Conservation (phyloP, 768 basidiomycete genomes). For the Lactarius vividus region DNA sequence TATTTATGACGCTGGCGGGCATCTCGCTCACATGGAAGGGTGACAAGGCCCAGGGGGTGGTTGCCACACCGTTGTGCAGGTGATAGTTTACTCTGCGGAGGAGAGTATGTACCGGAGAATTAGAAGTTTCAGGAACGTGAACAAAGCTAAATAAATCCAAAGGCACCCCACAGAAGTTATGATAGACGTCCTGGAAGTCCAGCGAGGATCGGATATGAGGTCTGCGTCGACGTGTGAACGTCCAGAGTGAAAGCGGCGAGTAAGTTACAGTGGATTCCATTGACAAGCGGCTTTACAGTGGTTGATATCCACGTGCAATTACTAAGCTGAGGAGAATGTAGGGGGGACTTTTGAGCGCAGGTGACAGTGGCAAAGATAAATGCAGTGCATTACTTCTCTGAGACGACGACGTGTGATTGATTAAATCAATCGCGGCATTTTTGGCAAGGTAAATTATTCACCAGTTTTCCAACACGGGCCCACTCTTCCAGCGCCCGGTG, state of each 20-base stretch:
- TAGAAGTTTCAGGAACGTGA: neutral
- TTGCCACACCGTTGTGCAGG: neutral
- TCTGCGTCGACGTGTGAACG: constrained; percentile 2
- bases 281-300: constrained; percentile 9
- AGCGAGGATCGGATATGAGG: neutral
- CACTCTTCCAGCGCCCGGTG: constrained; percentile 23
- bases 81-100: neutral
- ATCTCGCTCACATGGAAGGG: neutral
- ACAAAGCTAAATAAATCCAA: neutral
- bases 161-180: neutral
- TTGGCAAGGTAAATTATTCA: neutral
- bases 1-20: neutral
- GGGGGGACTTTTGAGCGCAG: neutral
- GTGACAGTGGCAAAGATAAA: neutral
- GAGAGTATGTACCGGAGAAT: neutral
- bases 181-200: neutral
- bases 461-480: constrained; percentile 16
- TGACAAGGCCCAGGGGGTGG: neutral
- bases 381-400: neutral
- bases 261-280: neutral
- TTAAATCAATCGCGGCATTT: neutral
- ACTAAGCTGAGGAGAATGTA: neutral
- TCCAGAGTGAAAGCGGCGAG: neutral
- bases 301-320: constrained; percentile 2
- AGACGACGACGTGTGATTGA: neutral